These are phyloP conservation scores for Reticulomyxa filosa DNA, from an alignment of 78 protist species.

Conservation along the genomic window DNA sequence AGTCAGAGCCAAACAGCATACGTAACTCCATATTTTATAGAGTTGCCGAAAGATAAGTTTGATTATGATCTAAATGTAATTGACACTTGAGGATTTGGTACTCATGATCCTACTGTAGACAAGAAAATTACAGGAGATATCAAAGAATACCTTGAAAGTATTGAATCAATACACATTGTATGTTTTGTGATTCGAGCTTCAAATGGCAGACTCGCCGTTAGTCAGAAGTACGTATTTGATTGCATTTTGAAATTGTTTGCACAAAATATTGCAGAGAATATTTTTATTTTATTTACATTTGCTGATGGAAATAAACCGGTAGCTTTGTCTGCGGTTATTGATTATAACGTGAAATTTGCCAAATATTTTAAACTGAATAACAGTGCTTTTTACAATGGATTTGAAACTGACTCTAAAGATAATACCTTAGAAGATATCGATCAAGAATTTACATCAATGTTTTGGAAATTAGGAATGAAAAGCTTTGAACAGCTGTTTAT, in stretches of 20 bases:
- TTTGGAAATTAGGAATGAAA: background rate
- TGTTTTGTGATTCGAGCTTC: background rate
- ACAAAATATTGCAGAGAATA: background rate
- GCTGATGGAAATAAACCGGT: background rate
- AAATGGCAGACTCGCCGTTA: background rate
- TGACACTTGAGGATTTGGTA: background rate
- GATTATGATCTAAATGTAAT: background rate
- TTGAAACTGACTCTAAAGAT: background rate
- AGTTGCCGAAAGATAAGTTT: background rate
- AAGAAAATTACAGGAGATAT: background rate
- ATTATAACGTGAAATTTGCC: background rate
- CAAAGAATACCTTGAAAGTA: background rate
- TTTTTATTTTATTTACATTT: background rate
- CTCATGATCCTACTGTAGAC: background rate
- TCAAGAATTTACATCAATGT: background rate
- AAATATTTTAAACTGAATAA: background rate
- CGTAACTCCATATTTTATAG: background rate
- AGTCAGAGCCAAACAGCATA: background rate
- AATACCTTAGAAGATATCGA: background rate
- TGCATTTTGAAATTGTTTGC: background rate
- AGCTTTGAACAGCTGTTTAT: background rate
- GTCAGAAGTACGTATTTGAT: background rate
- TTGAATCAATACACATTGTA: background rate
- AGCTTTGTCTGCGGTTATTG: background rate
- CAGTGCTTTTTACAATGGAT: background rate